Percentiles rank a stretch among this genome's conserved stretches.
Conservation (phyloP, 2,329 filamentous ascomycete genomes). For the Fragosphaeria purpurea region DNA sequence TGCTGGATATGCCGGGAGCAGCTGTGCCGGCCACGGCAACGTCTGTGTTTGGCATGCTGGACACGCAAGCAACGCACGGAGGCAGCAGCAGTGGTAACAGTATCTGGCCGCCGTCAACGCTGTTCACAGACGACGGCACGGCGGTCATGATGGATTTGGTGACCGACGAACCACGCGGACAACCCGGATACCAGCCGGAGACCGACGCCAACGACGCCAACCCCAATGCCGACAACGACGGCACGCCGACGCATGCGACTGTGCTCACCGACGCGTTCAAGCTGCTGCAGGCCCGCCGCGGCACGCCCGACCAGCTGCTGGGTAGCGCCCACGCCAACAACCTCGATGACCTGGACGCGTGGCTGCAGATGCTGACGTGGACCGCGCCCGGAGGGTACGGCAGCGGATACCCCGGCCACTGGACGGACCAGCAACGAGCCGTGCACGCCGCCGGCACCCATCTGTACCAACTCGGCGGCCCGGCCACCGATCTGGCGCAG, state of each 20-base stretch:
- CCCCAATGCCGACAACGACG: too few relatives aligned
- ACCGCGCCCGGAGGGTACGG: conserved; percentile 6
- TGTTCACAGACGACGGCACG: too few relatives aligned
- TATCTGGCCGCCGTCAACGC: not conserved
- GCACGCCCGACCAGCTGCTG: conserved; percentile 11
- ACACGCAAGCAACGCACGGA: too few relatives aligned
- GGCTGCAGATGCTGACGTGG: conserved; percentile 14
- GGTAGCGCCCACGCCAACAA: not conserved
- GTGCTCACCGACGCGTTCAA: conserved; percentile 20
- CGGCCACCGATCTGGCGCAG: conserved; percentile 25
- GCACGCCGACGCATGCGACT: too few relatives aligned
- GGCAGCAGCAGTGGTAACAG: not conserved
- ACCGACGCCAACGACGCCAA: too few relatives aligned
- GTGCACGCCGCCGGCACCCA: not conserved
- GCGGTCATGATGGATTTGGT: too few relatives aligned
- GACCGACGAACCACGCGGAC: too few relatives aligned
- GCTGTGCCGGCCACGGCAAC: too few relatives aligned
- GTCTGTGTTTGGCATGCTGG: too few relatives aligned
- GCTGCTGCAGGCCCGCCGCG: conserved; percentile 16
- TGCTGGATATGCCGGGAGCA: not conserved
- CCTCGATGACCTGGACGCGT: conserved; percentile 8
- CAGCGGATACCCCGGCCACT: not conserved
- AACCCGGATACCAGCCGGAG: too few relatives aligned
- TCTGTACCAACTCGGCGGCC: conserved; percentile 14
- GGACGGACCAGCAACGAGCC: too few relatives aligned